Evolutionary conservation across 352 stramenopile species (phyloP).

Genomic region (Globisporangium yorkense): DNA sequence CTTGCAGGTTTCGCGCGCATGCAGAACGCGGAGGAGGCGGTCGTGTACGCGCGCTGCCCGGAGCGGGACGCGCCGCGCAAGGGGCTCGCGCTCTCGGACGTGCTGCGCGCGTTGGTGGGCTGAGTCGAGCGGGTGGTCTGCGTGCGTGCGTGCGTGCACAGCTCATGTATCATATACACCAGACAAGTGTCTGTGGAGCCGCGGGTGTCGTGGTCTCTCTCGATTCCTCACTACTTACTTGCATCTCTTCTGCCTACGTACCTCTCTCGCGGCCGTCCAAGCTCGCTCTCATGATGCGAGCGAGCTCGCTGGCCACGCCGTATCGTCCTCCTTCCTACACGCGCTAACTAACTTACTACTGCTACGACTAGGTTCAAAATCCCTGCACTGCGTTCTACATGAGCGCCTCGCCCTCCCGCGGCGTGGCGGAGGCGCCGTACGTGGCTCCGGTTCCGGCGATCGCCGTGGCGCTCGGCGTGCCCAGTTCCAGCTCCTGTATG

Average conservation of each 20-base stretch:
- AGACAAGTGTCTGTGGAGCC: not conserved
- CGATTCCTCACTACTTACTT: not conserved
- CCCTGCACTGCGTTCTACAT: not conserved
- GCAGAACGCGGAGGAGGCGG: slow-evolving; percentile 12
- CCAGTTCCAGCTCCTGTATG: slow-evolving; percentile 15
- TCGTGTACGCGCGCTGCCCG: slow-evolving; percentile 20
- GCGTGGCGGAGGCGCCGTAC: slow-evolving; percentile 7
- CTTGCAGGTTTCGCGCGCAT: slow-evolving; percentile 20
- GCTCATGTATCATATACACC: not conserved
- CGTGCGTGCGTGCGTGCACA: not conserved
- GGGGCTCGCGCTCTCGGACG: slow-evolving; percentile 1
- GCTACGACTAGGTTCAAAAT: not conserved
- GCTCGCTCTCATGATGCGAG: not conserved
- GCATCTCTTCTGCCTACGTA: not conserved
- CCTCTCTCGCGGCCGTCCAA: not conserved
- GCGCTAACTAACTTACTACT: not conserved
- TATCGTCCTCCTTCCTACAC: not conserved
- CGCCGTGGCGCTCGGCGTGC: slow-evolving; percentile 20
- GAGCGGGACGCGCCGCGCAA: not conserved
- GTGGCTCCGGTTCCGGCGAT: not conserved
- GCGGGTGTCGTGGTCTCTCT: not conserved
- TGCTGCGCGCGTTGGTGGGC: slow-evolving; percentile 5
- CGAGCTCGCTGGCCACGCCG: not conserved
- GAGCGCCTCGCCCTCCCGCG: slow-evolving; percentile 2
- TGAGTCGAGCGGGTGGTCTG: not conserved